Evolutionary conservation across 2,329 filamentous ascomycete genomes (phyloP).

Genomic region (Fusarium chaquense): DNA sequence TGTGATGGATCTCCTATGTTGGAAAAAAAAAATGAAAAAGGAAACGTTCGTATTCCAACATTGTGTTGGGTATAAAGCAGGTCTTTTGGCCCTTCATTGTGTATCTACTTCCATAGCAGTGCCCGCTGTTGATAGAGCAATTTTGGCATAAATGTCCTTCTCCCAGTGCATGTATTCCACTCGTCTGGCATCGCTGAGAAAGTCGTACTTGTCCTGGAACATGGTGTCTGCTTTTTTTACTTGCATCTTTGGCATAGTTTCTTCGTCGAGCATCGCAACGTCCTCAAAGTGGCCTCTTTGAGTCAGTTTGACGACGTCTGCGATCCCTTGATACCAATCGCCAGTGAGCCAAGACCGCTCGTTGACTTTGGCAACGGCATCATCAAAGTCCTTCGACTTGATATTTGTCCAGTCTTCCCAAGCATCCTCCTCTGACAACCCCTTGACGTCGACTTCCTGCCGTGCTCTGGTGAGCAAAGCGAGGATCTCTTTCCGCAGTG

Average conservation of each 20-base stretch:
- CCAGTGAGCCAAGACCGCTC: conserved; percentile 67
- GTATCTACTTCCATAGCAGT: conserved; percentile 54
- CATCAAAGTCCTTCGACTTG: conserved; percentile 68
- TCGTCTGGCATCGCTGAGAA: conserved; percentile 72
- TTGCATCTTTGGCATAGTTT: conserved; percentile 52
- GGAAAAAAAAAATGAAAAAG: conserved; percentile 27
- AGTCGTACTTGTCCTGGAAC: conserved; percentile 81
- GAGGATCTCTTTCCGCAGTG: conserved; percentile 60
- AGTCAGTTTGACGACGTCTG: conserved; percentile 61
- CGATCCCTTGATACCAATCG: conserved; percentile 73
- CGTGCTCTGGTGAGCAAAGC: conserved; percentile 57
- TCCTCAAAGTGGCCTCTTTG: conserved; percentile 53
- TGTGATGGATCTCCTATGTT: conserved; percentile 17
- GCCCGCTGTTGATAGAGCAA: conserved; percentile 58
- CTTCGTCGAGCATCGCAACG: conserved; percentile 54
- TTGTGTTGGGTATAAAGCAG: conserved; percentile 44
- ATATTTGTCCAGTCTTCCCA: conserved; percentile 67
- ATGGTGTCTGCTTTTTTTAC: conserved; percentile 72
- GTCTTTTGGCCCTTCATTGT: conserved; percentile 43
- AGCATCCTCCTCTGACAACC: conserved; percentile 59
- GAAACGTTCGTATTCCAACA: conserved; percentile 39
- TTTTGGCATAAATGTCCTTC: conserved; percentile 66
- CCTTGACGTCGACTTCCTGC: conserved; percentile 54
- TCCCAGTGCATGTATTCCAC: conserved; percentile 75
- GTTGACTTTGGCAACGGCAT: conserved; percentile 70